Base-by-base conservation (phyloP, 176 grass and related monocot species). In the Ampelocalamus luodianensis region DNA sequence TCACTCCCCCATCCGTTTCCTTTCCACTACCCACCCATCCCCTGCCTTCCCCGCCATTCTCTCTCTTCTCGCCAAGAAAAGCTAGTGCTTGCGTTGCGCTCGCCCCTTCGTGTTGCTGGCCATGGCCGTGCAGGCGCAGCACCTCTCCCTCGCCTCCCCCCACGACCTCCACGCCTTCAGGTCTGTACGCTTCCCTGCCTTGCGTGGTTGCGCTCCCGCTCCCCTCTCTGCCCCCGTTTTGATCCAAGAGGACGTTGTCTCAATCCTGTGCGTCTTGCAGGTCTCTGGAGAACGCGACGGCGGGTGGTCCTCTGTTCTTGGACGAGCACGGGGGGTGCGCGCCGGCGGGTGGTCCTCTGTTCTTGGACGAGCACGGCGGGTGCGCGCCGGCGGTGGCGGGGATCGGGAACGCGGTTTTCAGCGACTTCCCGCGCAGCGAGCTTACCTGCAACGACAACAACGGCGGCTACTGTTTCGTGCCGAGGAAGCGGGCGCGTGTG, bases 121-220 rank as follows among this genome's bases (percentile, higher is more conserved):
- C 78, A 93, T 93, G 91, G 91, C 88, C 72, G 74, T 93, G 72
- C 85, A 90, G 65, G 85, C 91, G 60, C 62, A 63, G 4, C 63
- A 69, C 62, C 88, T 55, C 50, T 54, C 85, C 78, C 61, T 65
- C n/a, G 66, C 68, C 20, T 84, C 81, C 62, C 32, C 71, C 55
- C 64, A 74, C n/a, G 82, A 77, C 54, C 65, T 81, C 71, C 82
- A 65, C 40, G 24, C 22, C 20, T 5, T 20, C 24, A 55, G 39
- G 79, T 68, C 32, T 66, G 64, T 66, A 36, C 9, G 22, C 27
- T 65, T 34, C 5, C 14, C 27, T 65, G 62, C 27, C 14, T 7
- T 26, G 58, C n/a, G 18, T 18, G 17, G 51, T 20, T 55, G 51
- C 51, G 51, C 5, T 55, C 18, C 51, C 51, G 17, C 6, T 20